Percentiles rank a stretch among this genome's conserved stretches.
Evolutionary conservation across 2,329 filamentous ascomycete species (phyloP).

Genomic region (Balansia obtecta): DNA sequence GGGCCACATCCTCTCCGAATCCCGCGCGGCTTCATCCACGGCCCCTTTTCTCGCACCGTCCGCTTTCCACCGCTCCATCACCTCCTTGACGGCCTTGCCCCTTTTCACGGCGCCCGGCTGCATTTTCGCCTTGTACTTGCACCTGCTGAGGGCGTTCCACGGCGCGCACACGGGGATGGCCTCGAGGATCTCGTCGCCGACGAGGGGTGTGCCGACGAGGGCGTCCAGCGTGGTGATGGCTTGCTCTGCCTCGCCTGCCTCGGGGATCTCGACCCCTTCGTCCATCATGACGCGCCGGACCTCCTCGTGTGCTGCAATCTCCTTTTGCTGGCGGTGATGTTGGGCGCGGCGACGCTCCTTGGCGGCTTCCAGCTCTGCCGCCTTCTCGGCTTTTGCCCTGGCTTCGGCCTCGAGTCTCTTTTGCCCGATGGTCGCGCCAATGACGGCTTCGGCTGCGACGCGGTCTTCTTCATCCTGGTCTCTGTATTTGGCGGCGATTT

Average conservation of each 20-base stretch:
- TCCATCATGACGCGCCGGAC: slow-evolving; percentile 47
- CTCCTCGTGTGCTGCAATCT: slow-evolving; percentile 68
- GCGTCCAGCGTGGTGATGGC: slow-evolving; percentile 47
- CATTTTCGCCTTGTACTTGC: slow-evolving; percentile 91
- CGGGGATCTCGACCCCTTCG: slow-evolving; percentile 44
- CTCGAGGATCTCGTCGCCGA: slow-evolving; percentile 72
- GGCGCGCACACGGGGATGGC: slow-evolving; percentile 52
- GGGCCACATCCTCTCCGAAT: slow-evolving; percentile 70
- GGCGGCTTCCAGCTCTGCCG: slow-evolving; percentile 52
- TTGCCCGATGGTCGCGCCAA: slow-evolving; percentile 61
- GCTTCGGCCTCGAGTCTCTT: slow-evolving; percentile 58
- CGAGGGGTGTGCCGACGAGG: slow-evolving; percentile 64
- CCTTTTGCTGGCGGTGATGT: slow-evolving; percentile 63
- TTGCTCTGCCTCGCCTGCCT: slow-evolving; percentile 45
- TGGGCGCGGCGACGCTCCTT: slow-evolving; percentile 68
- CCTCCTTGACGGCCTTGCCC: slow-evolving; percentile 85
- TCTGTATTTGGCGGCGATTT: slow-evolving; percentile 79
- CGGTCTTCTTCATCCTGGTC: slow-evolving; percentile 93
- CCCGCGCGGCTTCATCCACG: slow-evolving; percentile 46
- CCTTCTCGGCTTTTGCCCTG: slow-evolving; percentile 56
- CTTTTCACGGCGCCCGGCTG: slow-evolving; percentile 87
- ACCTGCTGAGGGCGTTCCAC: slow-evolving; percentile 49
- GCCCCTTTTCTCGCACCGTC: slow-evolving; percentile 47
- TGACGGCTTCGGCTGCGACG: slow-evolving; percentile 66
- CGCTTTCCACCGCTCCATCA: slow-evolving; percentile 67